These are phyloP conservation scores for Tulasnella sp. DNA, from an alignment of 768 basidiomycete genomes.

Conservation along the genomic window DNA sequence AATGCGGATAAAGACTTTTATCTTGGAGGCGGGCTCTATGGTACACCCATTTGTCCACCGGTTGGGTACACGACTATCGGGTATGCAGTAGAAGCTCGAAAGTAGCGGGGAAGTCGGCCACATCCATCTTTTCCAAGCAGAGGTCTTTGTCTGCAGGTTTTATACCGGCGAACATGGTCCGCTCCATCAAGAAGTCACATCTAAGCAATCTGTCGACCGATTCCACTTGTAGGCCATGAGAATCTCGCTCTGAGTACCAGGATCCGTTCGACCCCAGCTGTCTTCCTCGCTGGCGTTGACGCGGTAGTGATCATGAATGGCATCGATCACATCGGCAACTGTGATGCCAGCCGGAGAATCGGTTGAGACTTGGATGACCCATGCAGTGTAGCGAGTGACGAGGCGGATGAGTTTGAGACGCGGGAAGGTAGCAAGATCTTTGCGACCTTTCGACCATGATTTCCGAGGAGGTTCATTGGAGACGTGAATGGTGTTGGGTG, in stretches of 20 bases:
- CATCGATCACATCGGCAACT: constrained; percentile 10
- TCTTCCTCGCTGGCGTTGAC: constrained; percentile 9
- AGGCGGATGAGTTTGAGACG: constrained; percentile 13
- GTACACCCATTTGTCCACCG: neutral
- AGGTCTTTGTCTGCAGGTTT: constrained; percentile 12
- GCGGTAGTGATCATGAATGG: constrained; percentile 13
- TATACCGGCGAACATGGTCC: constrained; percentile 14
- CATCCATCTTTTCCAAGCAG: constrained; percentile 10
- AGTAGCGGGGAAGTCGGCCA: constrained; percentile 5
- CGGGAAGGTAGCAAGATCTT: constrained; percentile 16
- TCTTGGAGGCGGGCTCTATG: neutral
- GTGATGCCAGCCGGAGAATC: constrained; percentile 6
- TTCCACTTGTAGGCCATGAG: constrained; percentile 14
- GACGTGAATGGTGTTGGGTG: constrained; percentile 15
- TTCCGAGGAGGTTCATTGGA: constrained; percentile 12
- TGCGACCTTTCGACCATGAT: constrained; percentile 15
- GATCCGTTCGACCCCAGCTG: constrained; percentile 3
- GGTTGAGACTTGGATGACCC: constrained; percentile 14
- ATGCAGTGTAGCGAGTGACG: constrained; percentile 8
- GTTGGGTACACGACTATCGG: neutral
- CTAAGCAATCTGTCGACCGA: constrained; percentile 11
- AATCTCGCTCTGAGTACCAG: constrained; percentile 11
- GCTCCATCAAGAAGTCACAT: constrained; percentile 12
- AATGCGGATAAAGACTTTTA: neutral
- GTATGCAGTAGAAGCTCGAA: constrained; percentile 12